Conservation (phyloP, 805 yeast genomes). For the Candida silvicultrix region DNA sequence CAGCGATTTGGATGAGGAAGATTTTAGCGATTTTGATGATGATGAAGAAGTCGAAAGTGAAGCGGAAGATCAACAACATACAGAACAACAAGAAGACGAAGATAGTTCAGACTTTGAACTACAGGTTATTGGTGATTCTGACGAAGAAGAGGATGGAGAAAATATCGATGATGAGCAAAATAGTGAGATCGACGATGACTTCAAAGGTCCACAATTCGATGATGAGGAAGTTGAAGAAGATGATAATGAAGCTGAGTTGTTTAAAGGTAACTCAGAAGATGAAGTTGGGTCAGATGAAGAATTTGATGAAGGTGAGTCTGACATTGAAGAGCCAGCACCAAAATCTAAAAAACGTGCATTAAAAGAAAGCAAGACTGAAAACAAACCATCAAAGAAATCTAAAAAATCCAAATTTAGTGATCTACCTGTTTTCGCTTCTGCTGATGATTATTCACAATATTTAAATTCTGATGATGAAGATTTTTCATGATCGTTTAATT, state of each 20-base stretch:
- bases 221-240: slow-evolving; percentile 25
- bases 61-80: slow-evolving; percentile 20
- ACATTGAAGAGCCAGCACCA: slow-evolving; percentile 17
- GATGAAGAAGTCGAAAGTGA: slow-evolving; percentile 39
- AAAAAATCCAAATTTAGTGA: slow-evolving; percentile 55
- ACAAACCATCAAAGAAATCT: slow-evolving; percentile 19
- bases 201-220: slow-evolving; percentile 22
- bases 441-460: slow-evolving; percentile 77
- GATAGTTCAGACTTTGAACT: slow-evolving; percentile 33
- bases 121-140: slow-evolving; percentile 28
- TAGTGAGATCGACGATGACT: slow-evolving; percentile 25
- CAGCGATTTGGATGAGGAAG: slow-evolving; percentile 47
- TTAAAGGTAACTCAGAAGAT: slow-evolving; percentile 30
- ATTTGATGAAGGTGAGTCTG: slow-evolving; percentile 20
- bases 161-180: slow-evolving; percentile 22
- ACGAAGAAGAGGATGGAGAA: slow-evolving; percentile 17
- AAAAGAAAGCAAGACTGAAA: slow-evolving; percentile 11
- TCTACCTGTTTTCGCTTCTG: slow-evolving; percentile 83
- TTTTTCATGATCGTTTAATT: slow-evolving; percentile 9
- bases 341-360: slow-evolving; percentile 24
- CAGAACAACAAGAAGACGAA: slow-evolving; percentile 20
- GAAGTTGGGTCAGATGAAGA: slow-evolving; percentile 32
- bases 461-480: slow-evolving; percentile 58
- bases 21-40: slow-evolving; percentile 47
- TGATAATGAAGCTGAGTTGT: slow-evolving; percentile 28